Evolutionary conservation across 768 basidiomycete genomes (phyloP).

Genomic region (Pleurotus giganteus): DNA sequence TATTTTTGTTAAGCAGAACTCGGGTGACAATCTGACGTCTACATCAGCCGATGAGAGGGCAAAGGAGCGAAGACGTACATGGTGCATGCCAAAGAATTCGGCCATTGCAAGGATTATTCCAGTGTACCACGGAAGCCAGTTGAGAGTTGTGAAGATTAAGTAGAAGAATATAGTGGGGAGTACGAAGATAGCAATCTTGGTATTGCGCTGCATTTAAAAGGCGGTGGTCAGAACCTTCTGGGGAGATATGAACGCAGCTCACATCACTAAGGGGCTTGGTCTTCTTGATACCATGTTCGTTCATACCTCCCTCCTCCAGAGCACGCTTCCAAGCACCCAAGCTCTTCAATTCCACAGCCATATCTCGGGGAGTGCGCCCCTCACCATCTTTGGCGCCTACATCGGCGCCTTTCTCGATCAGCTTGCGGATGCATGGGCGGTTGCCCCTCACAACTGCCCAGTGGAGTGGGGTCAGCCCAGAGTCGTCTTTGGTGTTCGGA

Average conservation of each 20-base stretch:
- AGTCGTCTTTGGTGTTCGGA: conserved; percentile 70
- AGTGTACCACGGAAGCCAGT: conserved; percentile 87
- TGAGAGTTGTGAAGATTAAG: conserved; percentile 81
- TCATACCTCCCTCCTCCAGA: conserved; percentile 82
- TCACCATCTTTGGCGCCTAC: conserved; percentile 76
- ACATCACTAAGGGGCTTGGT: conserved; percentile 73
- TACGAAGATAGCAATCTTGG: conserved; percentile 73
- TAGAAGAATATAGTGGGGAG: conserved; percentile 80
- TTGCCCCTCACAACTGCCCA: conserved; percentile 99
- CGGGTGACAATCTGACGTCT: conserved; percentile 70
- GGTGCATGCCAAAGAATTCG: conserved; percentile 92
- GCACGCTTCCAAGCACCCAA: conserved; percentile 88
- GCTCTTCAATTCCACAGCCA: conserved; percentile 93
- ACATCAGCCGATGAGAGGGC: conserved; percentile 7
- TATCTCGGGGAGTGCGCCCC: conserved; percentile 88
- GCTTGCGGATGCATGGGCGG: conserved; percentile 74
- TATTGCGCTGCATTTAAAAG: conserved; percentile 58
- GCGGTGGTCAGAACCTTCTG: conserved; percentile 2
- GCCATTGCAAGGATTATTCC: conserved; percentile 80
- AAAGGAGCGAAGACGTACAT: conserved; percentile 52
- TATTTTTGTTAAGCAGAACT: conserved; percentile 78
- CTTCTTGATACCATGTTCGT: conserved; percentile 69
- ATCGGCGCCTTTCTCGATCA: conserved; percentile 86
- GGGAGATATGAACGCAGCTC: conserved; percentile 9
- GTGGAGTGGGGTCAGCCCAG: conserved; percentile 86